A percentile compares a stretch with the other conserved stretches of the same genome.
These are phyloP conservation scores for Globisporangium orthogonon DNA, from an alignment of 352 stramenopile species.

Conservation along the genomic window DNA sequence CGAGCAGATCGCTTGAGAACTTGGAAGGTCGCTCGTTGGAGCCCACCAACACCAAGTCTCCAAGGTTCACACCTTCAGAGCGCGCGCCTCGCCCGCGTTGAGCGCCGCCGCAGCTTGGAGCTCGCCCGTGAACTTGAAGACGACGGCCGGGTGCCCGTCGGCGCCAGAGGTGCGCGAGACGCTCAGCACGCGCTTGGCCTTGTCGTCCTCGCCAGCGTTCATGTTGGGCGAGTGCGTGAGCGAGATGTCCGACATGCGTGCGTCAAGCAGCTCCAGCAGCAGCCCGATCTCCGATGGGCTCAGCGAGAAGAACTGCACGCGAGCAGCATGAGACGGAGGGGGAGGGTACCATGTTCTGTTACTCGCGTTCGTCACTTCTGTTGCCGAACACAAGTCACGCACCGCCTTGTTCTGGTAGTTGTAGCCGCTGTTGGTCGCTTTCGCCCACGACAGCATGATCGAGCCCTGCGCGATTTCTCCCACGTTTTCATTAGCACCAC, in stretches of 20 bases:
- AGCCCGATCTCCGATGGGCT: slow-evolving; percentile 72
- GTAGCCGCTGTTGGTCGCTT: slow-evolving; percentile 59
- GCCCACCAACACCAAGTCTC: neutral
- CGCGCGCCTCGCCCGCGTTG: slow-evolving; percentile 62
- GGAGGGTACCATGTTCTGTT: neutral
- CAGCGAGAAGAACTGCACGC: slow-evolving; percentile 67
- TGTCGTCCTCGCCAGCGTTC: slow-evolving; percentile 50
- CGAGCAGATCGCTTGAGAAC: no score
- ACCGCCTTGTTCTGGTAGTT: slow-evolving; percentile 84
- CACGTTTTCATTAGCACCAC: neutral
- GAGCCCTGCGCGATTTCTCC: slow-evolving; percentile 32
- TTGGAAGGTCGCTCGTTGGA: no score
- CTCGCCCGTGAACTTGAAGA: slow-evolving; percentile 57
- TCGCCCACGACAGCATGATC: slow-evolving; percentile 83
- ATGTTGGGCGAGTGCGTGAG: slow-evolving; percentile 77
- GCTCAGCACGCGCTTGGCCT: slow-evolving; percentile 47
- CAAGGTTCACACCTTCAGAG: slow-evolving; percentile 23
- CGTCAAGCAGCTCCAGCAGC: slow-evolving; percentile 72
- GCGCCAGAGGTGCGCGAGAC: slow-evolving; percentile 28
- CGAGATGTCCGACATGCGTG: slow-evolving; percentile 51
- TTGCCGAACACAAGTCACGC: neutral
- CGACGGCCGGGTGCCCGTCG: slow-evolving; percentile 43
- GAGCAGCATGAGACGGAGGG: neutral
- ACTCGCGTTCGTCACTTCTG: neutral
- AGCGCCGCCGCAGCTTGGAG: slow-evolving; percentile 45